phyloP scores from a whole-genome alignment of 176 grass and related monocot genomes.

The Bolboschoenus planiculmis region DNA sequence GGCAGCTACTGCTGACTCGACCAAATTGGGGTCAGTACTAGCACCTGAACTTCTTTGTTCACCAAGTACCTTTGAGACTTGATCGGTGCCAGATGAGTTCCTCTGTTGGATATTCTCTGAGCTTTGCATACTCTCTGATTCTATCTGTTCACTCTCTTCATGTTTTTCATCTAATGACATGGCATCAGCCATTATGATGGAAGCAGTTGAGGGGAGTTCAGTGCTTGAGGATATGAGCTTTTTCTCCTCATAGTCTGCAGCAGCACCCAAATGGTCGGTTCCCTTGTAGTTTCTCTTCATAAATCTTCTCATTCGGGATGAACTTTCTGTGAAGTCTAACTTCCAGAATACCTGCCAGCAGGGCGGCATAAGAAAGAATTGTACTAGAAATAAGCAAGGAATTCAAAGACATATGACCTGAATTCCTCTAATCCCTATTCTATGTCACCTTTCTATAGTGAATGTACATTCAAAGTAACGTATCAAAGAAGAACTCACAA shows the following conservation, averaged over 20 bases:
- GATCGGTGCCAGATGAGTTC: constrained; percentile 39
- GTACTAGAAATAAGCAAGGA: constrained; percentile 16
- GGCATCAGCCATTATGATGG: constrained; percentile 73
- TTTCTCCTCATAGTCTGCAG: constrained; percentile 84
- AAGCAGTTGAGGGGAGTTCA: constrained; percentile 63
- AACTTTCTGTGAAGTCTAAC: constrained; percentile 90
- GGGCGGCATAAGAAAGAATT: not conserved
- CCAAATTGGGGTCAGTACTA: constrained; percentile 63
- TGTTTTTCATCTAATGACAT: constrained; percentile 78
- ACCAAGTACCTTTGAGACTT: constrained; percentile 49
- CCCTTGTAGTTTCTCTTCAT: constrained; percentile 91
- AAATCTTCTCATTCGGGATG: constrained; percentile 98
- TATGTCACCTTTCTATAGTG: not conserved
- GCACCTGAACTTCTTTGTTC: constrained; percentile 59
- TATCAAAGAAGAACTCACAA: not conserved
- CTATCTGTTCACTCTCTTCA: constrained; percentile 70
- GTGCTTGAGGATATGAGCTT: constrained; percentile 43
- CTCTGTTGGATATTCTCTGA: constrained; percentile 47
- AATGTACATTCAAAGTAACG: constrained; percentile 14
- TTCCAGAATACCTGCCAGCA: constrained; percentile 73
- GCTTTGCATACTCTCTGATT: constrained; percentile 40
- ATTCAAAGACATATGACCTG: constrained; percentile 9
- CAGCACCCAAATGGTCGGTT: constrained; percentile 88
- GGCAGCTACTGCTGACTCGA: constrained; percentile 49
- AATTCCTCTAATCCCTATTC: not conserved